These are phyloP conservation scores for Candida dajiaensis DNA, from an alignment of 805 yeast species.

Conservation along the genomic window DNA sequence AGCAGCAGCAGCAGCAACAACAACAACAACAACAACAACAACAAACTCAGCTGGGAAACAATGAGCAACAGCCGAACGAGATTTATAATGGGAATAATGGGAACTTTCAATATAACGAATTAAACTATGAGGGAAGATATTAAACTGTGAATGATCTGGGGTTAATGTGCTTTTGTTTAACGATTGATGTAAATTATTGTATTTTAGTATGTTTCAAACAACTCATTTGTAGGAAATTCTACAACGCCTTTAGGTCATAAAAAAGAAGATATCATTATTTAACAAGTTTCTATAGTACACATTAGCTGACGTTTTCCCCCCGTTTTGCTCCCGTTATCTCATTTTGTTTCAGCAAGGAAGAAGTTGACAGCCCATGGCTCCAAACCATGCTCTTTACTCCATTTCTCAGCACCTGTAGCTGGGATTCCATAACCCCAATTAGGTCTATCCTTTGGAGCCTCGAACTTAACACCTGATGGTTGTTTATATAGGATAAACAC, in stretches of 20 bases:
- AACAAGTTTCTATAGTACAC: not conserved
- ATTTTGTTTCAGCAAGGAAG: conserved; percentile 67
- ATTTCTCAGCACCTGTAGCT: conserved; percentile 69
- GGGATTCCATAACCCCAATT: conserved; percentile 87
- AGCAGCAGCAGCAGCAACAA: conserved; percentile 3
- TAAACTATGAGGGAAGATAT: conserved; percentile 2
- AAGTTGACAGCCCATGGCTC: conserved; percentile 73
- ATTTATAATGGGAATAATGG: not conserved
- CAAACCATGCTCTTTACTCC: conserved; percentile 59
- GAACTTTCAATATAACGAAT: conserved; percentile 2
- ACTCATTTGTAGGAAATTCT: no score
- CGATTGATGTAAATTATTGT: not conserved
- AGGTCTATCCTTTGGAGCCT: conserved; percentile 49
- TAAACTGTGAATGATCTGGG: not conserved
- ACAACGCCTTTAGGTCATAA: not conserved
- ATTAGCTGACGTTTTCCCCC: no score
- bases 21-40: conserved; percentile 4
- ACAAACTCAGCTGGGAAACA: not conserved
- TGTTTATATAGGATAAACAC: conserved; percentile 73
- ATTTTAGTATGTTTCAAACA: not conserved
- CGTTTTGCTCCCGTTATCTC: no score
- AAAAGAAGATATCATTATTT: not conserved
- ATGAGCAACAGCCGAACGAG: not conserved
- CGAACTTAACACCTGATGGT: conserved; percentile 28
- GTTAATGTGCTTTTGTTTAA: not conserved